Evolutionary conservation across 163 green algal genomes (phyloP), one percentile per base, ranked within the genome.

Genomic region (Chlamydomonas reinhardtii): DNA sequence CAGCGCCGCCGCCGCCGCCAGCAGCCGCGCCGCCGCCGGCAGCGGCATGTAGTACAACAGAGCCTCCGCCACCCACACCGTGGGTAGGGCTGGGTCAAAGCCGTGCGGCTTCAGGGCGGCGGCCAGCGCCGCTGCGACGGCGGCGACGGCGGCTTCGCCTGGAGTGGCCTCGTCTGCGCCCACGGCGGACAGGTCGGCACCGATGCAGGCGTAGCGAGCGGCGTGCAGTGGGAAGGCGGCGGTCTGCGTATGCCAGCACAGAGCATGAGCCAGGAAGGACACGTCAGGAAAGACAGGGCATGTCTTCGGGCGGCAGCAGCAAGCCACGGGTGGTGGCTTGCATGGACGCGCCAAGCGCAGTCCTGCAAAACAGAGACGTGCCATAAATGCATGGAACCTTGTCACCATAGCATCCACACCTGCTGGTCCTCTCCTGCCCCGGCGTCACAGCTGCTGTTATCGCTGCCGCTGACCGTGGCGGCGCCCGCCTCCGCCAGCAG

Each of bases 21-120:
- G 89, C 64, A 96, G 85, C 22, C 74, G 72, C 71, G 89, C 52
- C 9, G 80, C 90, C 70, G 79, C 64, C 0, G 62, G 24, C 8
- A 86, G 61, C 0, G 83, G 69, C 62, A 96, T 88, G 83, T 96
- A 96, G 89, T 96, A 96, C 37, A 96, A 71, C 66, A 97, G 75
- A 4, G 90, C 92, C 88, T 97, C 92, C 15, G 90, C 71, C 34
- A 95, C 62, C 92, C 92, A 96, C 35, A 96, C 77, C 0, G 89
- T 94, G 15, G 92, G 91, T 34, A 35, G 25, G 6, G 24, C 22
- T 15, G 71, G 34, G n/a, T 92, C 73, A 32, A 92, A 92, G 4
- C 93, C 93, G 19, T 32, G 39, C 20, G 27, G 54, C 0, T 19
- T 8, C 82, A 94, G 93, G 20, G 56, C 65, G 14, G 35, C 62